These are phyloP conservation scores for Panicum virgatum DNA, from an alignment of 202 grass and related monocot species.

Conservation along the genomic window DNA sequence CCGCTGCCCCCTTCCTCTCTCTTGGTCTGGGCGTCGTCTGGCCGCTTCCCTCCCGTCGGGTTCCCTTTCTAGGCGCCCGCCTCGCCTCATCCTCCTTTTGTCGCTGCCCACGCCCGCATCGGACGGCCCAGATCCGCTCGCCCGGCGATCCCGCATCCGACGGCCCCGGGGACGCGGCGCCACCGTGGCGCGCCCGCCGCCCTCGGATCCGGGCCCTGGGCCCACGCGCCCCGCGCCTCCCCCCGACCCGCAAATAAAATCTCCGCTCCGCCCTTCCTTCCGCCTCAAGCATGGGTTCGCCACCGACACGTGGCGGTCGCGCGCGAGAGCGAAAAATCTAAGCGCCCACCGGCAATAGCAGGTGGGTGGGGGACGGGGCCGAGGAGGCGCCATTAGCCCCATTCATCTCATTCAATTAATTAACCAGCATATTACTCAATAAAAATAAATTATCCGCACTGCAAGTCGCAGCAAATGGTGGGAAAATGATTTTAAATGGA, in stretches of 20 bases:
- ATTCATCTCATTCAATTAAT: not conserved
- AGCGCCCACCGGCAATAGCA: conserved; percentile 42
- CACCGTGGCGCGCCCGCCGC: conserved; percentile 51
- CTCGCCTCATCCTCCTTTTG: conserved; percentile 57
- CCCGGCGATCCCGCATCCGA: conserved; percentile 39
- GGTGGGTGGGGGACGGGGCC: conserved; percentile 30
- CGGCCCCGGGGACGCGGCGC: conserved; percentile 4
- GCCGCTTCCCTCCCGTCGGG: conserved; percentile 39
- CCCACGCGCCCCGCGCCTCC: not conserved
- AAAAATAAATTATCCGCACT: not conserved
- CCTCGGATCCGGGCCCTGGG: conserved; percentile 41
- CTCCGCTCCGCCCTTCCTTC: conserved; percentile 47
- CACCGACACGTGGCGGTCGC: conserved; percentile 55
- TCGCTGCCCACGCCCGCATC: conserved; percentile 51
- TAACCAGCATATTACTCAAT: not conserved
- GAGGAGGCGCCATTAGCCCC: not conserved
- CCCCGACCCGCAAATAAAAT: conserved; percentile 58
- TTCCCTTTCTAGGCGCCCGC: conserved; percentile 57
- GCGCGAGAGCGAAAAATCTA: not conserved
- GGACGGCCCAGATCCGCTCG: conserved; percentile 57
- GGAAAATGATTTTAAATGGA: not conserved
- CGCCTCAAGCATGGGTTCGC: conserved; percentile 41
- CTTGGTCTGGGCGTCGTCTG: conserved; percentile 24
- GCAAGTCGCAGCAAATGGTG: not conserved
- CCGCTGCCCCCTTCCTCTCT: not conserved